Evolutionary conservation across 192 early-diverging fungal genomes (phyloP).

Genomic region (Coemansia aciculifera): DNA sequence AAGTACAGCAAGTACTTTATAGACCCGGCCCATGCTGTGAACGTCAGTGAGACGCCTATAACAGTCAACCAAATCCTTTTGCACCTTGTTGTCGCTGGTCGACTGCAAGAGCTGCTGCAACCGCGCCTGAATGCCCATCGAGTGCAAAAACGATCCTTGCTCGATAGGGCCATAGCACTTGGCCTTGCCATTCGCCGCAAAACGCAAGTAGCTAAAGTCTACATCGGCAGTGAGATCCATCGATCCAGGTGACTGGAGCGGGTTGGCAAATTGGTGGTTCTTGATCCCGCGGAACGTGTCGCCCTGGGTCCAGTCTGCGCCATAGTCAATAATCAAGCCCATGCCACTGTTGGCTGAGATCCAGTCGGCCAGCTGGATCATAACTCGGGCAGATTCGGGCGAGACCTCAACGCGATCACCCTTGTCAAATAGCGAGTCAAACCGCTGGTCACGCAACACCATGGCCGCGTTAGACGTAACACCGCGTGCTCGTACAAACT

Average conservation of each 20-base stretch:
- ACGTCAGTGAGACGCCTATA: conserved; percentile 77
- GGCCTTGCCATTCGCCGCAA: conserved; percentile 56
- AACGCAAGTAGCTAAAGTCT: conserved; percentile 76
- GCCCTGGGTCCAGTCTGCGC: conserved; percentile 70
- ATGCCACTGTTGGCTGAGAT: conserved; percentile 69
- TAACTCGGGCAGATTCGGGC: conserved; percentile 72
- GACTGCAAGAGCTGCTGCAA: conserved; percentile 67
- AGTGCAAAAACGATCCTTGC: conserved; percentile 73
- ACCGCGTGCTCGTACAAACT: conserved; percentile 65
- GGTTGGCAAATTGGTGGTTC: conserved; percentile 76
- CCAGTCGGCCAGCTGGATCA: conserved; percentile 67
- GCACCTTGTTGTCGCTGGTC: conserved; percentile 49
- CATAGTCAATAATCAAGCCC: conserved; percentile 88
- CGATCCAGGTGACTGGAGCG: conserved; percentile 77
- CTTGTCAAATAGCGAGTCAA: conserved; percentile 58
- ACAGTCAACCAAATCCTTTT: conserved; percentile 65
- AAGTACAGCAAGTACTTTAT: conserved; percentile 74
- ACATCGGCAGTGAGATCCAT: conserved; percentile 92
- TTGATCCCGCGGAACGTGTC: conserved; percentile 86
- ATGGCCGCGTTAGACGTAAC: conserved; percentile 58
- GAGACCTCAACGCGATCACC: conserved; percentile 84
- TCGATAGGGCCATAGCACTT: conserved; percentile 74
- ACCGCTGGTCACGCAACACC: conserved; percentile 43
- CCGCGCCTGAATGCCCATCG: conserved; percentile 80
- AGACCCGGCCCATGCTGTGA: conserved; percentile 81